Evolutionary conservation across 176 grass and related monocot genomes (phyloP).

Genomic region (Areca catechu): DNA sequence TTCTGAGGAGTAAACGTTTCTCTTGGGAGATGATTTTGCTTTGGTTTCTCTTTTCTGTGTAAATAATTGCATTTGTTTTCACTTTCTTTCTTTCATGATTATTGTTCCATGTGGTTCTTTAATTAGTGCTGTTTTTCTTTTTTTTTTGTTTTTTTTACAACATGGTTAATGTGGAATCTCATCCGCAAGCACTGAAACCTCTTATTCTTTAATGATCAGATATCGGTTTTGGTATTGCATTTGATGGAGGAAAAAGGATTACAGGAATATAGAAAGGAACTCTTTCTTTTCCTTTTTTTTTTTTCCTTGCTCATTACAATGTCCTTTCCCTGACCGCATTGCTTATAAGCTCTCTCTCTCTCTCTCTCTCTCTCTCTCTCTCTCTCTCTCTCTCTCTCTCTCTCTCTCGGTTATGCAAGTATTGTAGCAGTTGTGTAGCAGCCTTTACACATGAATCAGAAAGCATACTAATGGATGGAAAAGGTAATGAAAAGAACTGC

Average conservation of each 20-base stretch:
- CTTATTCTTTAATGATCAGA: not conserved
- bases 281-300: too few species aligned
- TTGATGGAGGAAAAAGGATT: conserved; percentile 7
- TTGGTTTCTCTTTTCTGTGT: too few species aligned
- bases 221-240: not conserved
- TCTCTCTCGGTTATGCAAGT: conserved; percentile 12
- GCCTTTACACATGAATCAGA: conserved; percentile 19
- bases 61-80: too few species aligned
- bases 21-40: not conserved
- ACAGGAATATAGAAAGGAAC: not conserved
- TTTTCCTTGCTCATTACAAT: too few species aligned
- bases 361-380: not conserved
- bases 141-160: not conserved
- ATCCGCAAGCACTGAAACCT: conserved; percentile 2
- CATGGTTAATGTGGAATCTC: conserved; percentile 2
- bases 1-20: not conserved
- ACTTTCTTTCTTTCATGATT: too few species aligned
- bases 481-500: not conserved
- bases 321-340: too few species aligned
- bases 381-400: conserved; percentile 21
- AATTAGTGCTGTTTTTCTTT: not conserved
- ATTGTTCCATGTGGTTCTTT: too few species aligned
- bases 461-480: not conserved
- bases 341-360: too few species aligned
- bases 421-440: conserved; percentile 14